Evolutionary conservation across 306 rosid genomes (phyloP).

Genomic region (Fragaria nilgerrensis): DNA sequence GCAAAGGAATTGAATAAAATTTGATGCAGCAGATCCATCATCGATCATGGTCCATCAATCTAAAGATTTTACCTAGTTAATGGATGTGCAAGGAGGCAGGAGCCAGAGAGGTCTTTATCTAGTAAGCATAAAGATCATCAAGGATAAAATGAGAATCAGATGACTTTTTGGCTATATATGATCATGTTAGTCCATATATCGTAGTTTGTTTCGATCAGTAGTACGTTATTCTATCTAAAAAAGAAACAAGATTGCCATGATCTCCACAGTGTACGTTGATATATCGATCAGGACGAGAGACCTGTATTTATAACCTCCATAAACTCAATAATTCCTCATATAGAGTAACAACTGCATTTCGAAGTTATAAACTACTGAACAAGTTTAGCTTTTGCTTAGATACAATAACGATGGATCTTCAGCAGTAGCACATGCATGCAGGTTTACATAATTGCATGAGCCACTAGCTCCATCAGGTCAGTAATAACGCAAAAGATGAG

Average conservation of each 20-base stretch:
- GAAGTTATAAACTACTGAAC: neutral
- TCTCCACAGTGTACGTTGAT: slow-evolving; percentile 32
- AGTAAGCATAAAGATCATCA: slow-evolving; percentile 1
- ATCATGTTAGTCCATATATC: neutral
- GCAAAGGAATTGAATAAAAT: neutral
- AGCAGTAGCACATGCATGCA: slow-evolving; percentile 23
- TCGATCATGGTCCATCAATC: neutral
- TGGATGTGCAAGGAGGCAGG: neutral
- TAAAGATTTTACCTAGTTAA: neutral
- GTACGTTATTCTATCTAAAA: neutral
- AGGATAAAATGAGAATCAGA: slow-evolving; percentile 4
- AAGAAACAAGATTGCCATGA: neutral
- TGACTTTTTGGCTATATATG: neutral
- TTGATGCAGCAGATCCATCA: neutral
- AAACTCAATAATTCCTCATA: neutral
- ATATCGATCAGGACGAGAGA: neutral
- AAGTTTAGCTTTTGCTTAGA: slow-evolving; percentile 29
- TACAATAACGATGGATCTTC: slow-evolving; percentile 51
- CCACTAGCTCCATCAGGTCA: slow-evolving; percentile 34
- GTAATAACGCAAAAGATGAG: slow-evolving; percentile 24
- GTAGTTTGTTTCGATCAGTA: neutral
- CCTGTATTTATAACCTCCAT: slow-evolving; percentile 29
- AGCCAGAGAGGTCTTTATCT: neutral
- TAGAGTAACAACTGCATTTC: neutral
- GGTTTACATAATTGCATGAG: slow-evolving; percentile 46